phyloP scores from a whole-genome alignment of 345 rosid genomes.

The Eucalyptus curtisii region DNA sequence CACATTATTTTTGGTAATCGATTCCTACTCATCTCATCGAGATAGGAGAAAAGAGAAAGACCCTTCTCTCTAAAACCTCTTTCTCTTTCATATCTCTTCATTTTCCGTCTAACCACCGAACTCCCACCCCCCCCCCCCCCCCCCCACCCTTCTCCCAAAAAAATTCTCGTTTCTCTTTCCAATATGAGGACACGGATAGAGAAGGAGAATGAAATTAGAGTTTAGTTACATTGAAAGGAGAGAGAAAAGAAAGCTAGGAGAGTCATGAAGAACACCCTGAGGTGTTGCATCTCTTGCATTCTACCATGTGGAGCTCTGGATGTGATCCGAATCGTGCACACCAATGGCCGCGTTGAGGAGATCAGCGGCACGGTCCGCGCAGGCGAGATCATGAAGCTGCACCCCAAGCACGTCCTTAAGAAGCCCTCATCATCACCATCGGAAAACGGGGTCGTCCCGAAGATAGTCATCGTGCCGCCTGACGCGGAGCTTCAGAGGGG shows the following conservation, averaged over 20 bases:
- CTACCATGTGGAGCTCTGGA: conserved; percentile 95
- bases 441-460: conserved; percentile 34
- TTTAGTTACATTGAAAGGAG: background rate
- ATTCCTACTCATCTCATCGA: background rate
- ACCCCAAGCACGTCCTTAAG: conserved; percentile 83
- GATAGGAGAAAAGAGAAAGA: background rate
- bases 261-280: conserved; percentile 73
- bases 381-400: conserved; percentile 67
- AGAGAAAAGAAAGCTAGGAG: background rate
- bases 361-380: conserved; percentile 76
- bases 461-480: conserved; percentile 78
- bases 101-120: background rate
- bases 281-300: conserved; percentile 97
- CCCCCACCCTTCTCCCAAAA: background rate
- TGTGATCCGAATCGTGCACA: conserved; percentile 87
- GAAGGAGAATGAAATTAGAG: background rate
- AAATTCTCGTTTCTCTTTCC: background rate
- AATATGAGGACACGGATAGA: background rate
- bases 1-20: background rate
- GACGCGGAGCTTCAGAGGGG: conserved; percentile 94
- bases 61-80: background rate
- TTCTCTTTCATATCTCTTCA: background rate
- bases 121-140: fast-evolving
- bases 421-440: conserved; percentile 51
- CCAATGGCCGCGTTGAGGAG: conserved; percentile 85